phyloP scores from a whole-genome alignment of 1,284 basidiomycete species.

The Austroboletus niveus region DNA sequence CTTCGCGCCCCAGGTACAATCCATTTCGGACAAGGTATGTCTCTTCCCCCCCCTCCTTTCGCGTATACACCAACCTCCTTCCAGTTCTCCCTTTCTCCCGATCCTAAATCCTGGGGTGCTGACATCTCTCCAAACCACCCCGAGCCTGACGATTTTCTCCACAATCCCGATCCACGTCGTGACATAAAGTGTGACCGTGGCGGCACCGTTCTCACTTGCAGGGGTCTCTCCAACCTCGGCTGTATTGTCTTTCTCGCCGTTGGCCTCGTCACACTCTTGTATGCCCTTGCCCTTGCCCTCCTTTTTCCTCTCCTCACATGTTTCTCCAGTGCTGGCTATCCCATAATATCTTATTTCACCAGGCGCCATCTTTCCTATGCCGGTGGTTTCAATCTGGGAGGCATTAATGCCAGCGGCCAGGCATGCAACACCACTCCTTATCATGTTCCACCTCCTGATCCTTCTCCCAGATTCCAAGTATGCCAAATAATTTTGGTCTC shows the following conservation, averaged over 20 bases:
- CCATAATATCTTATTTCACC: slow-evolving; percentile 71
- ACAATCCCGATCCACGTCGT: slow-evolving; percentile 72
- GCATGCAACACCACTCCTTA: slow-evolving; percentile 29
- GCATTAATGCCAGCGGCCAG: slow-evolving; percentile 80
- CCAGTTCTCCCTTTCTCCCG: slow-evolving; percentile 71
- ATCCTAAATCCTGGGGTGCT: slow-evolving; percentile 67
- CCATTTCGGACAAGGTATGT: slow-evolving; percentile 51
- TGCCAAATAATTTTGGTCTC: slow-evolving; percentile 50
- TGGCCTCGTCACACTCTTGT: slow-evolving; percentile 74
- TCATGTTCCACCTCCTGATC: neutral
- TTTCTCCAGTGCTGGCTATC: slow-evolving; percentile 69
- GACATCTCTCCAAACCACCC: slow-evolving; percentile 54
- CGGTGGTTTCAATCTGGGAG: slow-evolving; percentile 78
- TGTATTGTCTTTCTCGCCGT: slow-evolving; percentile 65
- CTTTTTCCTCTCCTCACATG: slow-evolving; percentile 2
- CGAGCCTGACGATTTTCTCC: slow-evolving; percentile 71
- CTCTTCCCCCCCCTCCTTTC: neutral
- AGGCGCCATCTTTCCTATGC: slow-evolving; percentile 44
- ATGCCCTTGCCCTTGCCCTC: slow-evolving; percentile 25
- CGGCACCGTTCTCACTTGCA: slow-evolving; percentile 64
- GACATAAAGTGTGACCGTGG: slow-evolving; percentile 62
- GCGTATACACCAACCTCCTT: slow-evolving; percentile 3
- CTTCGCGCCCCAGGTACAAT: slow-evolving; percentile 21
- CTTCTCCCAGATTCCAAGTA: slow-evolving; percentile 29
- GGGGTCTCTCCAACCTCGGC: slow-evolving; percentile 76